Percentiles rank a stretch among this genome's conserved stretches.
Conservation (phyloP, 345 rosid genomes). For the Angophora floribunda region DNA sequence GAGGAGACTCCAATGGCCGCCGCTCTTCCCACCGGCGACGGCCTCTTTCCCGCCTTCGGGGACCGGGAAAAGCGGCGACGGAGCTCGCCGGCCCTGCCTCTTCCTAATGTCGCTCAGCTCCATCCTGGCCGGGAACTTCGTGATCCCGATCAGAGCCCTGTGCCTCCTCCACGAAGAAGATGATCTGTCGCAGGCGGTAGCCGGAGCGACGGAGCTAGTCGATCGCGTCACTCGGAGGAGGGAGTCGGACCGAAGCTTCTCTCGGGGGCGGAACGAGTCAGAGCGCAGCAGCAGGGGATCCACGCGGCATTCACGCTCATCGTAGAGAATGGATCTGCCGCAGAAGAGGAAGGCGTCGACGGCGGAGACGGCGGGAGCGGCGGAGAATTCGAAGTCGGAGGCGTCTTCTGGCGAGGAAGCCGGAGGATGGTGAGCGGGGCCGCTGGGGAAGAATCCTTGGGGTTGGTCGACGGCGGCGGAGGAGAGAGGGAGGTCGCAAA, state of each 20-base stretch:
- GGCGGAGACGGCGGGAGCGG: background rate
- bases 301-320: background rate
- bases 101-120: slow-evolving; percentile 30
- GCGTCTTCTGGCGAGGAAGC: background rate
- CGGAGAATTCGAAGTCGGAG: slow-evolving; percentile 14
- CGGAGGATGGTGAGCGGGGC: background rate
- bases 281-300: background rate
- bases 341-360: background rate
- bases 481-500: slow-evolving; percentile 8
- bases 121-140: slow-evolving; percentile 18
- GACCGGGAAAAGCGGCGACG: slow-evolving; percentile 17
- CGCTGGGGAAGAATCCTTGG: background rate
- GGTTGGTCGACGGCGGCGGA: background rate
- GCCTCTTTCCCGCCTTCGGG: background rate
- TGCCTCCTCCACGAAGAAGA: background rate
- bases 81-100: slow-evolving; percentile 18
- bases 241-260: background rate
- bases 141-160: slow-evolving; percentile 14
- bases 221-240: background rate
- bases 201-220: background rate
- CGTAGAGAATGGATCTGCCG: background rate
- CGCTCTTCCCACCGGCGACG: background rate
- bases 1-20: background rate
- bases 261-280: background rate
- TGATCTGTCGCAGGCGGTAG: background rate